phyloP scores from a whole-genome alignment of 2,329 filamentous ascomycete species.

The Graphiopsis chlorocephala region DNA sequence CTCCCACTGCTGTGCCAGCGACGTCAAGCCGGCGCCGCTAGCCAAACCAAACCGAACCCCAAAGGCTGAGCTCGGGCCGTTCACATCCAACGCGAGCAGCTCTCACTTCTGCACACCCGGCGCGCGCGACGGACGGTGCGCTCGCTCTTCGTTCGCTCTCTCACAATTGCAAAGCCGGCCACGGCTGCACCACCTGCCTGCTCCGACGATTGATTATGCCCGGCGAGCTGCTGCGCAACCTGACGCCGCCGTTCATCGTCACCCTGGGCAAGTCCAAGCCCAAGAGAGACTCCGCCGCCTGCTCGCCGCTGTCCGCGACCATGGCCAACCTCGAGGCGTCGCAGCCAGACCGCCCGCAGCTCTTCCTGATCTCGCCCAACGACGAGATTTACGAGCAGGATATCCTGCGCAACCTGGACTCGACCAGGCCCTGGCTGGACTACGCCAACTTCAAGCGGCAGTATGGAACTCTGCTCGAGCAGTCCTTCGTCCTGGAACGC shows the following conservation, averaged over 20 bases:
- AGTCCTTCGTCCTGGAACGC: slow-evolving; percentile 83
- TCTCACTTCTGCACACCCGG: neutral
- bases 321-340: slow-evolving; percentile 13
- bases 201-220: slow-evolving; percentile 40
- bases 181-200: slow-evolving; percentile 5
- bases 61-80: slow-evolving; percentile 6
- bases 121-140: slow-evolving; percentile 4
- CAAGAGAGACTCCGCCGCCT: slow-evolving; percentile 8
- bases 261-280: slow-evolving; percentile 26
- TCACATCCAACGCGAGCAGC: neutral
- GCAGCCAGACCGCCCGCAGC: slow-evolving; percentile 27
- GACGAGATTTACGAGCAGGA: slow-evolving; percentile 97
- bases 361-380: slow-evolving; percentile 66
- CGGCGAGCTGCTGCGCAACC: slow-evolving; percentile 47
- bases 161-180: neutral
- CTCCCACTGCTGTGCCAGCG: neutral
- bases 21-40: slow-evolving; percentile 8
- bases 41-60: neutral
- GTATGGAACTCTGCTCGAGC: slow-evolving; percentile 80
- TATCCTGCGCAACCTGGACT: slow-evolving; percentile 78
- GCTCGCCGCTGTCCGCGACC: slow-evolving; percentile 6
- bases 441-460: slow-evolving; percentile 90
- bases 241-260: slow-evolving; percentile 29
- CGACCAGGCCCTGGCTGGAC: slow-evolving; percentile 89
- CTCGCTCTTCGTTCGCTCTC: neutral